Percentiles rank a stretch among this genome's conserved stretches.
These are phyloP conservation scores for Canariomyces notabilis DNA, from an alignment of 2,329 filamentous ascomycete species.

Conservation along the genomic window DNA sequence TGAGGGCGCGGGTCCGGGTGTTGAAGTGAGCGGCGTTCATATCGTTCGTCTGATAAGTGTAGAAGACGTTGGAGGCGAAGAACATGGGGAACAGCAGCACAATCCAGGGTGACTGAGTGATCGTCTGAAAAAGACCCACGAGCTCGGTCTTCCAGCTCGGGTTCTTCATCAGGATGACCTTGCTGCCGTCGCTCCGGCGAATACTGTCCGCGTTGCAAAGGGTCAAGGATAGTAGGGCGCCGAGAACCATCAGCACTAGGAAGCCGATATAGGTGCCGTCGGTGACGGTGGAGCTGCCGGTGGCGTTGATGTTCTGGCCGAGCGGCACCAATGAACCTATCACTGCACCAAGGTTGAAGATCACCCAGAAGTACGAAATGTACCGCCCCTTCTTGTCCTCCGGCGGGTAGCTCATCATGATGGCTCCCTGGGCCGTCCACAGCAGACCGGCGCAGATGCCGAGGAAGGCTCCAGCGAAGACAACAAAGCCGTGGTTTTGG, in stretches of 20 bases:
- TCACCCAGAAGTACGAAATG: constrained; percentile 90
- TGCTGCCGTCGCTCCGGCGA: constrained; percentile 69
- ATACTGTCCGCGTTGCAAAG: constrained; percentile 69
- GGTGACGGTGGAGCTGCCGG: constrained; percentile 44
- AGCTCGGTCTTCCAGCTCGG: constrained; percentile 81
- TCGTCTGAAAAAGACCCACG: constrained; percentile 66
- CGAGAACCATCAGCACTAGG: constrained; percentile 72
- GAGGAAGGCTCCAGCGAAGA: constrained; percentile 71
- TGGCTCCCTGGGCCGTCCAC: constrained; percentile 78
- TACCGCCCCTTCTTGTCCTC: constrained; percentile 81
- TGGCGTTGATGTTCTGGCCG: constrained; percentile 63
- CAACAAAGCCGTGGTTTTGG: constrained; percentile 62
- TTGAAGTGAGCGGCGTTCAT: constrained; percentile 69
- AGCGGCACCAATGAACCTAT: constrained; percentile 77
- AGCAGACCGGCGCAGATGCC: constrained; percentile 75
- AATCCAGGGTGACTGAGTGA: constrained; percentile 67
- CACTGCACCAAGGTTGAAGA: constrained; percentile 88
- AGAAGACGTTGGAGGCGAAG: constrained; percentile 74
- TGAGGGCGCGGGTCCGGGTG: constrained; percentile 67
- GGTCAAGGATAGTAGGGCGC: constrained; percentile 63
- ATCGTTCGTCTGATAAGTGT: constrained; percentile 68
- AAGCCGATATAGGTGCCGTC: constrained; percentile 88
- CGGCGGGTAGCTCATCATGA: constrained; percentile 85
- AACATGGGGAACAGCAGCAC: constrained; percentile 77
- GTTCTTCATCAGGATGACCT: constrained; percentile 84